Percentiles rank a stretch among this genome's conserved stretches.
phyloP scores from a whole-genome alignment of 805 yeast species.

The Metschnikowia corniflorae region DNA sequence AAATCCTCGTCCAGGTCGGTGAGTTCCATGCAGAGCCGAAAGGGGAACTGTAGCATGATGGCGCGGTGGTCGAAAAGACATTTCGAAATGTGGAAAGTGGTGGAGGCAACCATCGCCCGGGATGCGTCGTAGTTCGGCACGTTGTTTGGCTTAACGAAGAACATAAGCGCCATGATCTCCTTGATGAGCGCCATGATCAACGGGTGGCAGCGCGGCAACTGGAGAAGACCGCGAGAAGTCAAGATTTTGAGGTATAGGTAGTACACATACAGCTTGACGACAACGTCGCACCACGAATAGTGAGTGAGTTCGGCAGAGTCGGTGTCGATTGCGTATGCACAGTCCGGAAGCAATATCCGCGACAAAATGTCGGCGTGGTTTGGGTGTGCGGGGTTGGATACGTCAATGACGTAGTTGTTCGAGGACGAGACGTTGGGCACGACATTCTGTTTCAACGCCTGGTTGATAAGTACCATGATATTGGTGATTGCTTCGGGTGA shows the following conservation, averaged over 20 bases:
- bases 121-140: slow-evolving; percentile 5
- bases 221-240: slow-evolving; percentile 22
- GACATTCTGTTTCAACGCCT: slow-evolving; percentile 13
- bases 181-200: slow-evolving; percentile 18
- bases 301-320: slow-evolving; percentile 5
- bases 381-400: slow-evolving; percentile 18
- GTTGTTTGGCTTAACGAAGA: slow-evolving; percentile 17
- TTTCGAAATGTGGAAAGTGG: slow-evolving; percentile 19
- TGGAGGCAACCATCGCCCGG: slow-evolving; percentile 16
- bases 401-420: slow-evolving; percentile 8
- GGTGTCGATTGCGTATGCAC: slow-evolving; percentile 17
- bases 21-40: slow-evolving; percentile 17
- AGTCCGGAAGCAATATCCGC: slow-evolving; percentile 12
- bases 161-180: slow-evolving; percentile 17
- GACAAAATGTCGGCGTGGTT: slow-evolving; percentile 6
- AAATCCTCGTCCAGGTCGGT: slow-evolving; percentile 20
- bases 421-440: slow-evolving; percentile 14
- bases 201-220: slow-evolving; percentile 21
- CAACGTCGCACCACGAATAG: slow-evolving; percentile 26
- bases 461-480: slow-evolving; percentile 16
- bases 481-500: slow-evolving; percentile 14
- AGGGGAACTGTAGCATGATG: slow-evolving; percentile 24
- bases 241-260: slow-evolving; percentile 23
- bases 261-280: slow-evolving; percentile 22
- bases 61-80: slow-evolving; percentile 23